Conservation (phyloP, 176 grass and related monocot genomes). For the Luzula sylvatica region DNA sequence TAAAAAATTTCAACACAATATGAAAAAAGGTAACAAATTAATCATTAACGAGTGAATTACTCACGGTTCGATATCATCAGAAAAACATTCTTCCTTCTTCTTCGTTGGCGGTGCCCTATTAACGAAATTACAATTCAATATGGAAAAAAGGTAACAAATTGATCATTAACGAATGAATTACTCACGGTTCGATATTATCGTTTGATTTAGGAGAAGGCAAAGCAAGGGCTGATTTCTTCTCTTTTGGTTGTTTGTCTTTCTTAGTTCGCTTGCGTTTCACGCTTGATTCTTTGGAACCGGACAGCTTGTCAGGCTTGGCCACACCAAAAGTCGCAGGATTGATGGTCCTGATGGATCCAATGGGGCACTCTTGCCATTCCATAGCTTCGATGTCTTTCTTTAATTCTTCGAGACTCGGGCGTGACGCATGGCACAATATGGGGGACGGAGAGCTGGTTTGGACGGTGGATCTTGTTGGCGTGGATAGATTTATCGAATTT, state of each 20-base stretch:
- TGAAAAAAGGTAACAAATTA: too few species aligned
- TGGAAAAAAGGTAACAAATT: too few species aligned
- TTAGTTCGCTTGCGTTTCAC: neutral
- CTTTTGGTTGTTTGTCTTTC: neutral
- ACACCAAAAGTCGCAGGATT: neutral
- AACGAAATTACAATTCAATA: neutral
- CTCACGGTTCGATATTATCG: slow-evolving; percentile 2
- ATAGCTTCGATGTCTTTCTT: slow-evolving; percentile 5
- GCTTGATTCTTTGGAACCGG: neutral
- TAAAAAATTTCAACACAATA: neutral
- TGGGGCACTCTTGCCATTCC: slow-evolving; percentile 3
- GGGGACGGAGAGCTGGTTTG: too few species aligned
- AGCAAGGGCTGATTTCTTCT: slow-evolving; percentile 1
- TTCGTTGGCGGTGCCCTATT: neutral
- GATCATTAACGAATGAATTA: too few species aligned
- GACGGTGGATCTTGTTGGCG: too few species aligned
- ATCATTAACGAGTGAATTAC: too few species aligned
- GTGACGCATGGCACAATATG: neutral
- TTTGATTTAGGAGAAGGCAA: slow-evolving; percentile 2
- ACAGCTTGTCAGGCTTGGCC: neutral
- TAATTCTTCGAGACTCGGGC: neutral
- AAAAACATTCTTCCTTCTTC: neutral
- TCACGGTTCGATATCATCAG: slow-evolving; percentile 4
- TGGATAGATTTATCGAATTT: too few species aligned
- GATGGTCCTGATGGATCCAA: slow-evolving; percentile 6